Percentiles rank a stretch among this genome's conserved stretches.
Evolutionary conservation across 2,329 filamentous ascomycete species (phyloP).

Genomic region (Xylaria digitata): DNA sequence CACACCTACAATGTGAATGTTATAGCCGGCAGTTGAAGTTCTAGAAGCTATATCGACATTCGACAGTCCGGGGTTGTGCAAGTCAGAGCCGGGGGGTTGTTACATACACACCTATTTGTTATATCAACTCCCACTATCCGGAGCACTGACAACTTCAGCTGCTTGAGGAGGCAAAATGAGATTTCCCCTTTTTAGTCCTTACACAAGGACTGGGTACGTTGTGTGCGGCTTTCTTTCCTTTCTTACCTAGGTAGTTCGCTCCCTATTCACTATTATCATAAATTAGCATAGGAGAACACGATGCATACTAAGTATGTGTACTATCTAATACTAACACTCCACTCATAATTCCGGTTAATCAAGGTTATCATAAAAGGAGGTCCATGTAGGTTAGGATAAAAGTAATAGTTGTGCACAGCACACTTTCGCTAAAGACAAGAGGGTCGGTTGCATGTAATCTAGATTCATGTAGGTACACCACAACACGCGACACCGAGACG

Average conservation of each 20-base stretch:
- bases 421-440: too few relatives aligned
- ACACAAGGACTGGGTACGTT: neutral
- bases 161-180: slow-evolving; percentile 29
- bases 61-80: slow-evolving; percentile 29
- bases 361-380: too few relatives aligned
- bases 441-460: too few relatives aligned
- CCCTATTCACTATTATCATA: neutral
- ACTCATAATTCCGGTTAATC: too few relatives aligned
- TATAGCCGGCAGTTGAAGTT: slow-evolving; percentile 36
- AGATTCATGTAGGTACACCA: too few relatives aligned
- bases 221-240: too few relatives aligned
- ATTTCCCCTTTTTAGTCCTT: slow-evolving; percentile 37
- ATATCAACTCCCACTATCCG: slow-evolving; percentile 29
- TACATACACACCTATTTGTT: slow-evolving; percentile 25
- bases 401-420: too few relatives aligned
- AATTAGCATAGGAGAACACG: too few relatives aligned
- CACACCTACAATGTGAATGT: slow-evolving; percentile 12
- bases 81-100: slow-evolving; percentile 18
- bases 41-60: slow-evolving; percentile 37
- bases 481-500: too few relatives aligned
- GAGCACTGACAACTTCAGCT: slow-evolving; percentile 29
- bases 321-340: too few relatives aligned
- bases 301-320: too few relatives aligned
- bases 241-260: neutral
- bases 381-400: too few relatives aligned